These are phyloP conservation scores for Scolecobasidium constrictum DNA, from an alignment of 2,329 filamentous ascomycete species.

Conservation along the genomic window DNA sequence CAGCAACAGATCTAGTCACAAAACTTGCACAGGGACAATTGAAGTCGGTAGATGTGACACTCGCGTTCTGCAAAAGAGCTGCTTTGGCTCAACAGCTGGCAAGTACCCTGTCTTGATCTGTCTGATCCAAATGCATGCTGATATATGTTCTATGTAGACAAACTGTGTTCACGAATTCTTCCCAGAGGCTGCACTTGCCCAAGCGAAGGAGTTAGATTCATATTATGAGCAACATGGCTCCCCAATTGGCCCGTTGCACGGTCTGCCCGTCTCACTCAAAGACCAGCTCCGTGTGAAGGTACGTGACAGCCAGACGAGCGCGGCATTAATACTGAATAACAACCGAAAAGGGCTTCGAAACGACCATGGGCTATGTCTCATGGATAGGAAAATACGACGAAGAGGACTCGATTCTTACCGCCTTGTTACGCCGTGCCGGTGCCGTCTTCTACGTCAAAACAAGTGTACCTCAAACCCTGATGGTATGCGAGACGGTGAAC, in stretches of 20 bases:
- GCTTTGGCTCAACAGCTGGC: slow-evolving; percentile 49
- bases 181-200: slow-evolving; percentile 28
- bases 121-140: neutral
- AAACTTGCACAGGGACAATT: slow-evolving; percentile 24
- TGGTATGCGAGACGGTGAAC: slow-evolving; percentile 44
- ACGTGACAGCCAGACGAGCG: slow-evolving; percentile 23
- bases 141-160: slow-evolving; percentile 6
- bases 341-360: too few species aligned
- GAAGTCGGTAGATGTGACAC: slow-evolving; percentile 34
- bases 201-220: slow-evolving; percentile 27
- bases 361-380: slow-evolving; percentile 47
- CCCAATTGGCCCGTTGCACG: slow-evolving; percentile 40
- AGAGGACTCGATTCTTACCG: slow-evolving; percentile 24
- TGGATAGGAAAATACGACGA: slow-evolving; percentile 22
- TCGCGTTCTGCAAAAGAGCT: slow-evolving; percentile 43
- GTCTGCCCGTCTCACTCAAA: slow-evolving; percentile 45
- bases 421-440: slow-evolving; percentile 26
- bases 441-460: slow-evolving; percentile 44
- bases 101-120: too few species aligned
- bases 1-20: slow-evolving; percentile 28
- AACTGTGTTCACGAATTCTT: slow-evolving; percentile 33
- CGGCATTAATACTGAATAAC: too few species aligned
- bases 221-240: slow-evolving; percentile 26
- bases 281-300: slow-evolving; percentile 47
- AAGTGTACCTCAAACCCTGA: slow-evolving; percentile 39